Evolutionary conservation across 148 eudicot genomes (phyloP).

Genomic region (Diospyros kaki): DNA sequence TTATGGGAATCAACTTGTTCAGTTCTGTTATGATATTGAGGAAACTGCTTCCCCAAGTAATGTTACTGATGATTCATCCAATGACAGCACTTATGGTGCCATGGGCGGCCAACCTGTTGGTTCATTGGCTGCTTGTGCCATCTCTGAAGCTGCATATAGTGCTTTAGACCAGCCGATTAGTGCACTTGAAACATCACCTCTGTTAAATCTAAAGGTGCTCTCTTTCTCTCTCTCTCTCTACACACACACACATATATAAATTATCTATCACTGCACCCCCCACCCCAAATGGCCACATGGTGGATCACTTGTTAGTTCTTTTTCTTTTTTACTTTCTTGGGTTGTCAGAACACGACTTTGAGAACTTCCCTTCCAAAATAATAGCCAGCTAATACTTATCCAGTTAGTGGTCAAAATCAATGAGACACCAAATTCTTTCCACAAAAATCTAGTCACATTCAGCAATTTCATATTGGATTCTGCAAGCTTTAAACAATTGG

Average conservation of each 20-base stretch:
- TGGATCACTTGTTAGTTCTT: no score
- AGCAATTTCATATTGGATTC: no score
- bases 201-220: slow-evolving; percentile 77
- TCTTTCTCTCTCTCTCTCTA: slow-evolving; percentile 30
- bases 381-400: not conserved
- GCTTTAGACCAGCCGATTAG: slow-evolving; percentile 90
- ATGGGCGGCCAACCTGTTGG: slow-evolving; percentile 80
- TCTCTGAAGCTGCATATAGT: slow-evolving; percentile 92
- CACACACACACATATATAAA: not conserved
- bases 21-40: slow-evolving; percentile 47
- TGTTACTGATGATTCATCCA: slow-evolving; percentile 12
- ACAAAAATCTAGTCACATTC: not conserved
- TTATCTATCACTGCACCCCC: no score
- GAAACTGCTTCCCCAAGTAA: slow-evolving; percentile 14
- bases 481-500: no score
- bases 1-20: slow-evolving; percentile 75
- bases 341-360: not conserved
- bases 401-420: not conserved
- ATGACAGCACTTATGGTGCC: slow-evolving; percentile 21
- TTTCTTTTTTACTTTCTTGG: no score
- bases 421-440: not conserved
- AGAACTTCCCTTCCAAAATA: not conserved
- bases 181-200: slow-evolving; percentile 82
- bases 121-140: slow-evolving; percentile 85
- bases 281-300: no score